Percentiles rank a stretch among this genome's conserved stretches.
Conservation (phyloP, 768 basidiomycete species). For the Pleurotus platypus region DNA sequence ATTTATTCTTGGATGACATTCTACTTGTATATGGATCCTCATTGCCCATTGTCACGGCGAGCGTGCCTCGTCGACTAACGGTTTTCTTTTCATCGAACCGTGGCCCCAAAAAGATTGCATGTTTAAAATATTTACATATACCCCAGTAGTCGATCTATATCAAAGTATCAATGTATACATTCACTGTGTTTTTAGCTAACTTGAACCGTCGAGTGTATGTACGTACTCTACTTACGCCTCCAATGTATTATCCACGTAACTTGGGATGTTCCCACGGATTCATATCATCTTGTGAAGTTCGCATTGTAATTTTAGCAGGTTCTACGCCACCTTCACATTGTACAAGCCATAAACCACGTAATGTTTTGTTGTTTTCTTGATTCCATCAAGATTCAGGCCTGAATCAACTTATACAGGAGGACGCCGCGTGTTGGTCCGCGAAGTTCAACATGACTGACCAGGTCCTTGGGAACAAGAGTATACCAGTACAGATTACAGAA, state of each 20-base stretch:
- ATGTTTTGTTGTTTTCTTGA: not conserved
- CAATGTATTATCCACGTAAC: not conserved
- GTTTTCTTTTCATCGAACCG: constrained; percentile 6
- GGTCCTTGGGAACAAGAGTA: constrained; percentile 5
- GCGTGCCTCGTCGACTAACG: not conserved
- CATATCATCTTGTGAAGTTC: not conserved
- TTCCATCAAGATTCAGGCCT: not conserved
- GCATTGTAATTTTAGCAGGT: not conserved
- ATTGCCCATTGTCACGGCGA: not conserved
- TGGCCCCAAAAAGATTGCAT: constrained; percentile 4
- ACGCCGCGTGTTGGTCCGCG: not conserved
- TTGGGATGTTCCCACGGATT: not conserved
- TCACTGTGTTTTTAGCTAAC: constrained; percentile 8
- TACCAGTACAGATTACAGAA: constrained; percentile 7
- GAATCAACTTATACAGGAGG: not conserved
- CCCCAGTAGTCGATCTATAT: constrained; percentile 3
- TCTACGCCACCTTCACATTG: not conserved
- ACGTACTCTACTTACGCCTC: not conserved
- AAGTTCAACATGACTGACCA: constrained; percentile 4
- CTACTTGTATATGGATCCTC: not conserved
- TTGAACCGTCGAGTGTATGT: not conserved
- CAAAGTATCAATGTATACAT: constrained; percentile 5
- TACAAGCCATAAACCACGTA: not conserved
- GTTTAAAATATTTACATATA: constrained; percentile 2
- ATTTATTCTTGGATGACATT: constrained; percentile 2